phyloP scores from a whole-genome alignment of 257 asterid genomes.

The Anisodus acutangulus region DNA sequence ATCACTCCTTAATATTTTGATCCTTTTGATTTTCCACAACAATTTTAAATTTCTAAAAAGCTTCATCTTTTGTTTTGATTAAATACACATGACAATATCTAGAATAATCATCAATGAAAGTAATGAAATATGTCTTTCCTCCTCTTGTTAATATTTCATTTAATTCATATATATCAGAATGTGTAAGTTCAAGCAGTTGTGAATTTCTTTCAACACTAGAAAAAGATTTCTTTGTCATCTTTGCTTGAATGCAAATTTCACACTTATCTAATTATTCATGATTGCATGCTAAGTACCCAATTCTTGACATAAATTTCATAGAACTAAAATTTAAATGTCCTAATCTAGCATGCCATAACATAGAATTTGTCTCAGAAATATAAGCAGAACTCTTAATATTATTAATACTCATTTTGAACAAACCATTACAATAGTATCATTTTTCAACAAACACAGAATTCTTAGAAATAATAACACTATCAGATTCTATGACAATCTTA shows the following conservation, averaged over 20 bases:
- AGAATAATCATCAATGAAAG: no score
- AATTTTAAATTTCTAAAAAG: background rate
- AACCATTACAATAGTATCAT: background rate
- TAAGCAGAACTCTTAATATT: background rate
- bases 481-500: no score
- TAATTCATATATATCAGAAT: conserved; percentile 21
- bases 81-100: background rate
- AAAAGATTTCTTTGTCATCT: background rate
- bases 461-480: background rate
- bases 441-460: background rate
- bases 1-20: conserved; percentile 17
- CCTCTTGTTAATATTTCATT: background rate
- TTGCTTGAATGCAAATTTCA: background rate
- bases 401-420: background rate
- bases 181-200: background rate
- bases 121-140: background rate
- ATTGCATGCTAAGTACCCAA: background rate
- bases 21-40: background rate
- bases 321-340: background rate
- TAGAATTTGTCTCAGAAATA: background rate
- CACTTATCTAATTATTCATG: background rate
- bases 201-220: background rate
- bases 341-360: background rate
- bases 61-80: conserved; percentile 9
- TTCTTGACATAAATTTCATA: background rate